Evolutionary conservation across 495 filamentous ascomycete genomes (phyloP), one percentile per base, ranked within the genome.

Genomic region (Xylaria grammica): DNA sequence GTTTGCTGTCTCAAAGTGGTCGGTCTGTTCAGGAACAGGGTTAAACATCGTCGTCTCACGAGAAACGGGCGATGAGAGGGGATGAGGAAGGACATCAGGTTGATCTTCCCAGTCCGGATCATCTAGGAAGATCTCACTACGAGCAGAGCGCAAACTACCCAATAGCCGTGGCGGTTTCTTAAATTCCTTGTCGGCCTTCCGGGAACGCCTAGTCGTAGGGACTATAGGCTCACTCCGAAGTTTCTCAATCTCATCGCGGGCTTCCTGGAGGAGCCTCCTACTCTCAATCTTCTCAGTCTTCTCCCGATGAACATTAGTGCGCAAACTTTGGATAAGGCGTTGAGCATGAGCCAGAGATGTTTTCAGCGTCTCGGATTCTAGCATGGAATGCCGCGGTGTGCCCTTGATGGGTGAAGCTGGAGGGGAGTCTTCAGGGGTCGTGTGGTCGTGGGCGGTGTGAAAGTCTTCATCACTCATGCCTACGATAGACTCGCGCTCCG

Each of bases 221-320:
- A 78, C 82, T 27, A 82, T 67, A 36, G 70, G 77, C 24, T 93
- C 91, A 52, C 75, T 83, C 59, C 93, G 87, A 32, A 89, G 77
- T 65, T 86, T 83, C 77, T 98, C 95, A 26, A 99, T 77, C 69
- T 99, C 96, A 75, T 99, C 95, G 29, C 95, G 87, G 38, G 93
- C 90, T 67, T 99, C 95, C 79, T 97, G 96, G 32, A 99, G 84
- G 87, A 99, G 92, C 59, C 96, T 90, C 75, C 91, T 94, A 50
- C 97, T 83, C 74, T 99, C 95, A 24, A 97, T 85, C 81, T 97
- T 99, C 75, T 99, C 95, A 0, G 94, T 96, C 84, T 97, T 99
- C 77, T 99, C 95, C 27, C 95, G 90, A 74, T 97, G 93, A 55
- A 98, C 91, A 67, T 93, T 97, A 75, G 88, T 91, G 79, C 96